A percentile compares a stretch with the other conserved stretches of the same genome.
These are phyloP conservation scores for Krasilnikovozyma curviuscula DNA, from an alignment of 768 basidiomycete species.

Conservation along the genomic window DNA sequence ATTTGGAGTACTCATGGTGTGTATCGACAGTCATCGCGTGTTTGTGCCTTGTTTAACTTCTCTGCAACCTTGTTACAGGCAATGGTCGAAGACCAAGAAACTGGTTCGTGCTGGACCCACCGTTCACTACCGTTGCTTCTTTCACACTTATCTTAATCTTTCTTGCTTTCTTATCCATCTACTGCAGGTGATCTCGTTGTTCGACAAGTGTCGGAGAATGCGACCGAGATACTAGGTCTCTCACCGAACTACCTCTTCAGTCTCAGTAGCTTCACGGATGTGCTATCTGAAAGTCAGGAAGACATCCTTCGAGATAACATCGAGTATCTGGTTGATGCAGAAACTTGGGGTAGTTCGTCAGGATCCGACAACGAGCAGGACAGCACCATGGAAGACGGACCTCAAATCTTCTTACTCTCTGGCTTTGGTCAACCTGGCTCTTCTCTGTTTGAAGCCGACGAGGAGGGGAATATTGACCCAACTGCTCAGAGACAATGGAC, in stretches of 20 bases:
- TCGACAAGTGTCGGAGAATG: constrained; percentile 68
- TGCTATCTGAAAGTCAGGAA: constrained; percentile 45
- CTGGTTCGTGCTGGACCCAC: too few relatives aligned
- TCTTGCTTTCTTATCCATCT: too few relatives aligned
- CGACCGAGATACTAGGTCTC: constrained; percentile 52
- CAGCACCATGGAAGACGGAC: constrained; percentile 27
- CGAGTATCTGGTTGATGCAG: constrained; percentile 41
- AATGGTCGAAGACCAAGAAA: constrained; percentile 41
- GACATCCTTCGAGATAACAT: constrained; percentile 54
- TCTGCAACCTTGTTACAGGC: too few relatives aligned
- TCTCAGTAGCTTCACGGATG: constrained; percentile 51
- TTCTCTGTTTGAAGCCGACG: constrained; percentile 22
- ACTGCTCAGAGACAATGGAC: constrained; percentile 23
- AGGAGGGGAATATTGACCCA: constrained; percentile 2
- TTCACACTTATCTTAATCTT: too few relatives aligned
- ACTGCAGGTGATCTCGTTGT: constrained; percentile 42
- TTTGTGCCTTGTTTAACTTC: too few relatives aligned
- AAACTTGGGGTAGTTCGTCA: too few relatives aligned
- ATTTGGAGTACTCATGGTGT: constrained; percentile 62
- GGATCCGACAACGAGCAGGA: constrained; percentile 26
- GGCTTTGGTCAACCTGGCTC: constrained; percentile 53
- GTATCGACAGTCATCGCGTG: too few relatives aligned
- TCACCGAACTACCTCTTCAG: constrained; percentile 51
- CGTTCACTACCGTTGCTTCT: too few relatives aligned
- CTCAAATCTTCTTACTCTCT: constrained; percentile 37